Conservation (phyloP, 1,284 basidiomycete species). For the Boletus sp. region DNA sequence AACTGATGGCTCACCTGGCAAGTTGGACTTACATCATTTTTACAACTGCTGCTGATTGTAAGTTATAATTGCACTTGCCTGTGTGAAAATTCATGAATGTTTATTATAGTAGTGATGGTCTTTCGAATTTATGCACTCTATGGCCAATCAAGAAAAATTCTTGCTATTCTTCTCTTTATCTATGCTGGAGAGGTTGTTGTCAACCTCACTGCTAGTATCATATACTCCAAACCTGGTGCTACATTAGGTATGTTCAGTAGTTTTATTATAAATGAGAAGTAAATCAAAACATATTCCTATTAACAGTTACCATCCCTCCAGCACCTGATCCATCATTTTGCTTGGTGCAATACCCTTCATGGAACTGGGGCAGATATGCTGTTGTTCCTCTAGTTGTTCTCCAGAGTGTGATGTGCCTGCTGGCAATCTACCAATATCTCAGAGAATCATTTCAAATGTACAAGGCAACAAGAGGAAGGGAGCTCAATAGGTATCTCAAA, state of each 20-base stretch:
- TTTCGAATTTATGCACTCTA: slow-evolving; percentile 14
- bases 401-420: slow-evolving; percentile 10
- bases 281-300: too few relatives aligned
- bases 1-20: not conserved
- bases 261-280: not conserved
- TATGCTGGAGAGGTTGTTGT: not conserved
- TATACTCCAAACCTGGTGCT: not conserved
- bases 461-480: slow-evolving; percentile 2
- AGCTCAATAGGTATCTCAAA: slow-evolving; percentile 9
- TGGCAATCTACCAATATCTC: not conserved
- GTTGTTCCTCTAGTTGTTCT: slow-evolving; percentile 5
- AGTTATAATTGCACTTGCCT: not conserved
- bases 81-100: not conserved
- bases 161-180: slow-evolving; percentile 5
- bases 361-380: slow-evolving; percentile 9
- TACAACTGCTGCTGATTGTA: slow-evolving; percentile 3
- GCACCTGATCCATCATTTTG: slow-evolving; percentile 7
- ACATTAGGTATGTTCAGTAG: not conserved
- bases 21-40: not conserved
- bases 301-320: not conserved
- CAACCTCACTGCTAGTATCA: not conserved
- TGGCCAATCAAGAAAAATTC: not conserved
- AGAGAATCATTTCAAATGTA: slow-evolving; percentile 4
- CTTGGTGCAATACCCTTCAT: slow-evolving; percentile 9
- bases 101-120: slow-evolving; percentile 10